Evolutionary conservation across 495 filamentous ascomycete genomes (phyloP), one percentile per base, ranked within the genome.

Genomic region (Oidiodendron maius): DNA sequence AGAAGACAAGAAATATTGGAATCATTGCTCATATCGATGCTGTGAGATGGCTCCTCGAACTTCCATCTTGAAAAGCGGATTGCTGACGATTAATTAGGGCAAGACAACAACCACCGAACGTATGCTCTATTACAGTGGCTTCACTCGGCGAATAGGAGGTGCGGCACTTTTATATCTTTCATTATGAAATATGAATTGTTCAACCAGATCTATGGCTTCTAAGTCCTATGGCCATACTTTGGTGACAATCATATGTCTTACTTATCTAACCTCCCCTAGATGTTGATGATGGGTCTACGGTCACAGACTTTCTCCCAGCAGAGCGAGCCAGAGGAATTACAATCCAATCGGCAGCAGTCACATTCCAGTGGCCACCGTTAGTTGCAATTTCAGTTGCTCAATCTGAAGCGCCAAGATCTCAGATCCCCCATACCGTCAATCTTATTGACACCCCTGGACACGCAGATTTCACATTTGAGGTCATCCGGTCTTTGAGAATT

Each of bases 21-120:
- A 99, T 99, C 52, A 96, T 99, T 64, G 94, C 94, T 30, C 94
- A 99, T 66, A 96, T 97, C 51, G 94, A 97, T 81, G 94, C 94
- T 39, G 86, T 89, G 68, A 44, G 81, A 71, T 36, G 6, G 9
- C 11, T 30, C 4, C 4, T 18, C 17, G 15, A 16, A 3, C 15
- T 4, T 25, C n/a, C n/a, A 15, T 16, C 1, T 13, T 12, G 22
- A 6, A 10, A 12, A 37, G 8, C 35, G 10, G 32, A 20, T 12
- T 30, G 48, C 52, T 56, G 18, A 55, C 39, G 24, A 10, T 41
- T 39, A 16, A 11, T 3, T 55, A 89, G 86, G 93, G 94, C 40
- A 99, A 99, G 75, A 99, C 94, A 6, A 99, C 94, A 0, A 99
- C 94, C 0, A 97, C 94, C 3, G 94, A 99, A 79, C 90, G 95